Conservation (phyloP, 2,329 filamentous ascomycete genomes). For the Aspergillus hiratsukae region DNA sequence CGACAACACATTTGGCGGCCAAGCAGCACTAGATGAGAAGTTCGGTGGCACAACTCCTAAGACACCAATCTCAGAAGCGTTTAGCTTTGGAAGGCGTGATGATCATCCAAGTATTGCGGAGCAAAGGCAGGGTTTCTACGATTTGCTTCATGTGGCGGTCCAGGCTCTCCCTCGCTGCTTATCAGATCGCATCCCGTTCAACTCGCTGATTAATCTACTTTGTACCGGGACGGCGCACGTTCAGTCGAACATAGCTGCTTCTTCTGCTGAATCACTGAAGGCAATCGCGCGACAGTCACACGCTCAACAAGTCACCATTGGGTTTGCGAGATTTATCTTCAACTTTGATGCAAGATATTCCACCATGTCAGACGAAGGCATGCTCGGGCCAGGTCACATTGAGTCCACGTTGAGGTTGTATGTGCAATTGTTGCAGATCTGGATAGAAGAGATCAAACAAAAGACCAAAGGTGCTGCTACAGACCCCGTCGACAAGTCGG, state of each 20-base stretch:
- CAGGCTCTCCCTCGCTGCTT: slow-evolving; percentile 93
- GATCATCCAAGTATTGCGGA: slow-evolving; percentile 70
- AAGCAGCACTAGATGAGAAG: slow-evolving; percentile 92
- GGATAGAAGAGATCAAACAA: slow-evolving; percentile 93
- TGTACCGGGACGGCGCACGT: slow-evolving; percentile 97
- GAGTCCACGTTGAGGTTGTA: slow-evolving; percentile 91
- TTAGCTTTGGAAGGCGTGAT: slow-evolving; percentile 81
- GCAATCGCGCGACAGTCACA: slow-evolving; percentile 91
- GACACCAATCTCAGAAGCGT: slow-evolving; percentile 90
- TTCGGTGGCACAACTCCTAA: slow-evolving; percentile 84
- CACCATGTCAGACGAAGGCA: slow-evolving; percentile 95
- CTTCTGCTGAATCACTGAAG: slow-evolving; percentile 88
- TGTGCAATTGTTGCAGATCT: slow-evolving; percentile 88
- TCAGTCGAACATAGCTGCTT: slow-evolving; percentile 83
- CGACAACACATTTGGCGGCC: slow-evolving; percentile 94
- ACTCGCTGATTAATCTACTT: slow-evolving; percentile 85
- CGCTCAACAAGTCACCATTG: slow-evolving; percentile 92
- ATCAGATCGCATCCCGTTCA: slow-evolving; percentile 85
- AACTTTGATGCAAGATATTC: slow-evolving; percentile 97
- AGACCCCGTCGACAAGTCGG: slow-evolving; percentile 59
- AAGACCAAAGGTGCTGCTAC: slow-evolving; percentile 71
- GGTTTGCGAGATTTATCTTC: slow-evolving; percentile 96
- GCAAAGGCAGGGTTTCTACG: slow-evolving; percentile 91
- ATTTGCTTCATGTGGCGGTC: slow-evolving; percentile 89
- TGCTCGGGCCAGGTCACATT: slow-evolving; percentile 90